These are phyloP conservation scores for Hyaloscypha hepaticicola DNA, from an alignment of 495 filamentous ascomycete genomes.

Conservation along the genomic window DNA sequence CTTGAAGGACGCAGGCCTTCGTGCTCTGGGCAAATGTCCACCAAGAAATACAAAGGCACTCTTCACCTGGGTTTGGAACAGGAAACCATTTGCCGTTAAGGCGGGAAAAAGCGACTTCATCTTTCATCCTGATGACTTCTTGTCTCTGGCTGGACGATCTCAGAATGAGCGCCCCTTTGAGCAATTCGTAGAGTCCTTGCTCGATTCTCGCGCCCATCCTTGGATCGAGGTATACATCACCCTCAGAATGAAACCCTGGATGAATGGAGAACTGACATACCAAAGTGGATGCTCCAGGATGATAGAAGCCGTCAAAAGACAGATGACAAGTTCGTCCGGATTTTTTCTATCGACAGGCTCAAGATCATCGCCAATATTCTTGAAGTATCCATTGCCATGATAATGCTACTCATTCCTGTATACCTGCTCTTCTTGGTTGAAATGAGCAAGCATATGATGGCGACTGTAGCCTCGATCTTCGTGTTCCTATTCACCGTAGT, in stretches of 20 bases:
- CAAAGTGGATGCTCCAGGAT: constrained; percentile 4
- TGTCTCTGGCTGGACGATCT: not conserved
- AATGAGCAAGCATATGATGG: constrained; percentile 12
- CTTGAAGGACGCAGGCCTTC: not conserved
- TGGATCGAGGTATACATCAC: not conserved
- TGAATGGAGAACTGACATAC: not conserved
- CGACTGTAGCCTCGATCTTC: constrained; percentile 2
- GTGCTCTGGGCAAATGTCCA: not conserved
- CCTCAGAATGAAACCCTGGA: not conserved
- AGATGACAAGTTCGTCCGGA: not conserved
- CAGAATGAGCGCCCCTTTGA: not conserved
- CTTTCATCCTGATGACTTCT: constrained; percentile 11
- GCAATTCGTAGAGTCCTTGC: constrained; percentile 5
- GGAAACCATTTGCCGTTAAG: not conserved
- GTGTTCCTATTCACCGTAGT: constrained; percentile 4
- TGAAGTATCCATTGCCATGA: constrained; percentile 1
- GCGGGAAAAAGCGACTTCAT: constrained; percentile 11
- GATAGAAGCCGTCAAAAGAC: constrained; percentile 4
- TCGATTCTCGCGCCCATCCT: not conserved
- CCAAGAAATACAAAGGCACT: not conserved
- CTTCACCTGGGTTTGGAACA: not conserved
- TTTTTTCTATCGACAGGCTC: not conserved
- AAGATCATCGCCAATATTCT: not conserved
- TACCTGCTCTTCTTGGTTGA: constrained; percentile 11
- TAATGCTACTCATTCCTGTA: constrained; percentile 12